These are phyloP conservation scores for Parafenestella ontariensis DNA, from an alignment of 2,329 filamentous ascomycete species.

Conservation along the genomic window DNA sequence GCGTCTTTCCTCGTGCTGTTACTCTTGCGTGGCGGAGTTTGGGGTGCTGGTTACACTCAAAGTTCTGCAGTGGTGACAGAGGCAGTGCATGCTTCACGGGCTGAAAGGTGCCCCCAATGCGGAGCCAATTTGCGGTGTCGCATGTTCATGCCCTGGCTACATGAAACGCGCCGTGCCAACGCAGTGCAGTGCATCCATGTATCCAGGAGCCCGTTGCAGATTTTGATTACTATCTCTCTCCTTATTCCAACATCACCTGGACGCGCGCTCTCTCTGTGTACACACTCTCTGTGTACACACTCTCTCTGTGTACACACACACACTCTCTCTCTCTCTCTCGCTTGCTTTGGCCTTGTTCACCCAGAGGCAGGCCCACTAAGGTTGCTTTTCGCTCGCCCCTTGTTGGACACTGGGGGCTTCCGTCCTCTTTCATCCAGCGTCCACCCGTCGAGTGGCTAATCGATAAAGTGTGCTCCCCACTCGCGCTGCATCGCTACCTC, in stretches of 20 bases:
- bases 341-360: slow-evolving; percentile 4
- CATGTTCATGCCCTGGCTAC: slow-evolving; percentile 13
- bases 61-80: slow-evolving; percentile 10
- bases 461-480: slow-evolving; percentile 28
- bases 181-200: slow-evolving; percentile 13
- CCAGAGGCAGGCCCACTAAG: not conserved
- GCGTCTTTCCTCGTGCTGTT: too few species aligned
- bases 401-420: too few species aligned
- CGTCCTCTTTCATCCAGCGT: too few species aligned
- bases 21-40: too few species aligned
- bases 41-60: too few species aligned
- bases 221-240: slow-evolving; percentile 26
- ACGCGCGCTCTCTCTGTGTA: slow-evolving; percentile 1
- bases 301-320: too few species aligned
- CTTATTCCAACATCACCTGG: slow-evolving; percentile 1
- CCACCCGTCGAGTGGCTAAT: slow-evolving; percentile 21
- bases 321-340: not conserved
- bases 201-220: slow-evolving; percentile 19
- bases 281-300: too few species aligned
- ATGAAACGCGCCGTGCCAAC: slow-evolving; percentile 29
- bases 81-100: slow-evolving; percentile 19
- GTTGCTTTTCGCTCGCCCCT: slow-evolving; percentile 4
- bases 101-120: not conserved
- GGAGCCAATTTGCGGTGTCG: slow-evolving; percentile 29
- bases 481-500: slow-evolving; percentile 29